These are phyloP conservation scores for Stachybotrys elegans DNA, from an alignment of 2,329 filamentous ascomycete genomes.

Conservation along the genomic window DNA sequence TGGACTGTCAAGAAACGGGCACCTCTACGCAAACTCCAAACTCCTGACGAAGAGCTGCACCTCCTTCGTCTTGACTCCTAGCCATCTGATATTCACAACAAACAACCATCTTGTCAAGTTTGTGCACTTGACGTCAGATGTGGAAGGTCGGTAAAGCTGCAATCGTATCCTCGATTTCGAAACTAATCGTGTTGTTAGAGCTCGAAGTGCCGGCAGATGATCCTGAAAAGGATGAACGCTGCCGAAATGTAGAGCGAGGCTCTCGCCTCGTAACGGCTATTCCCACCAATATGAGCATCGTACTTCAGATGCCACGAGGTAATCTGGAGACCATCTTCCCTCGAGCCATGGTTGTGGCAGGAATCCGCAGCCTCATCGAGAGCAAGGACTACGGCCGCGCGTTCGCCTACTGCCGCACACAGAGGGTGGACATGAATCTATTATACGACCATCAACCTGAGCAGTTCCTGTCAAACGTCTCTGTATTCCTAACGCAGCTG, in stretches of 20 bases:
- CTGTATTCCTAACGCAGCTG: slow-evolving; percentile 77
- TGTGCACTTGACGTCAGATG: slow-evolving; percentile 64
- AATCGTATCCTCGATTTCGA: too few relatives aligned
- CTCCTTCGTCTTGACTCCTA: slow-evolving; percentile 76
- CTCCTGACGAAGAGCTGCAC: slow-evolving; percentile 82
- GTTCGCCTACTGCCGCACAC: slow-evolving; percentile 82
- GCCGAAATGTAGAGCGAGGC: slow-evolving; percentile 85
- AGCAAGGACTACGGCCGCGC: slow-evolving; percentile 76
- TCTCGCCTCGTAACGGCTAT: slow-evolving; percentile 83
- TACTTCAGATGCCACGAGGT: slow-evolving; percentile 92
- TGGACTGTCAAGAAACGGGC: slow-evolving; percentile 70
- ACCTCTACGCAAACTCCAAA: slow-evolving; percentile 71
- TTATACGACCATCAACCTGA: slow-evolving; percentile 87
- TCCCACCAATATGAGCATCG: slow-evolving; percentile 77
- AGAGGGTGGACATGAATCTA: slow-evolving; percentile 97
- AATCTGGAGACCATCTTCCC: slow-evolving; percentile 96
- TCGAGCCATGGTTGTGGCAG: slow-evolving; percentile 84
- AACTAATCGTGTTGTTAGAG: slow-evolving; percentile 49
- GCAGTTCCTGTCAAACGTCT: slow-evolving; percentile 74
- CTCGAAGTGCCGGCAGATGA: slow-evolving; percentile 83
- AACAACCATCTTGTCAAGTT: slow-evolving; percentile 92
- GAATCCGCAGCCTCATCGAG: slow-evolving; percentile 77
- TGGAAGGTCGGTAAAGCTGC: slow-evolving; percentile 61
- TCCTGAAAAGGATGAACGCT: slow-evolving; percentile 86
- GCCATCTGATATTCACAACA: slow-evolving; percentile 88